phyloP scores from a whole-genome alignment of 805 yeast genomes.

The Metschnikowia similis region DNA sequence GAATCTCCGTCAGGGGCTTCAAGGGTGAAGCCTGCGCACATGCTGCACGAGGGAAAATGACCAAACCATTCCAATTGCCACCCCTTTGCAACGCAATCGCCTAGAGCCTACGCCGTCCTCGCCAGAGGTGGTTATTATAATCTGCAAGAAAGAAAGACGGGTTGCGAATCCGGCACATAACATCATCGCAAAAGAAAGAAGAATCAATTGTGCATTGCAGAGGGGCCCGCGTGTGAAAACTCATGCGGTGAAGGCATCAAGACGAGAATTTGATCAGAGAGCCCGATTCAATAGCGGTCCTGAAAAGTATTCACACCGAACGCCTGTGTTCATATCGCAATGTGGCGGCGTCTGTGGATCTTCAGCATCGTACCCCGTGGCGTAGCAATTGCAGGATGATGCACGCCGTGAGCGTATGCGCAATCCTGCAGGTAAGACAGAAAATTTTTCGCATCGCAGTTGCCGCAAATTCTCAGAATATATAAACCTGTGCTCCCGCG shows the following conservation, averaged over 20 bases:
- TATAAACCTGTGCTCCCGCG: constrained; percentile 11
- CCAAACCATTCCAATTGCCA: too few relatives aligned
- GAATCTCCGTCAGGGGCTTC: neutral
- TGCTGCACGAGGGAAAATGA: neutral
- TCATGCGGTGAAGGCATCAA: neutral
- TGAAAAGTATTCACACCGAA: too few relatives aligned
- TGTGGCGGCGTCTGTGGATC: neutral
- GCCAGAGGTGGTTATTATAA: neutral
- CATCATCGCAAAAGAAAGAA: constrained; percentile 1
- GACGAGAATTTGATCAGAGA: neutral
- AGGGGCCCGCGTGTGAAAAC: neutral
- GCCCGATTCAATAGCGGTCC: too few relatives aligned
- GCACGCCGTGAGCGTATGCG: constrained; percentile 1
- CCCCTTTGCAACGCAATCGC: neutral
- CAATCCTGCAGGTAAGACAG: neutral
- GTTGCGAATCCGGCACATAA: constrained; percentile 3
- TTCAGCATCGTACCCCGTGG: neutral
- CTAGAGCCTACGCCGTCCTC: neutral
- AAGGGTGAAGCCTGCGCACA: neutral
- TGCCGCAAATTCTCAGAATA: constrained; percentile 8
- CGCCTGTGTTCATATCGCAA: neutral
- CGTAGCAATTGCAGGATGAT: neutral
- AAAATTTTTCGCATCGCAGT: constrained; percentile 4
- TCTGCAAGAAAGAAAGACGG: constrained; percentile 1
- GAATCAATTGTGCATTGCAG: constrained; percentile 4